These are phyloP conservation scores for Spergularia bocconei DNA, from an alignment of 148 eudicot genomes.

Conservation along the genomic window DNA sequence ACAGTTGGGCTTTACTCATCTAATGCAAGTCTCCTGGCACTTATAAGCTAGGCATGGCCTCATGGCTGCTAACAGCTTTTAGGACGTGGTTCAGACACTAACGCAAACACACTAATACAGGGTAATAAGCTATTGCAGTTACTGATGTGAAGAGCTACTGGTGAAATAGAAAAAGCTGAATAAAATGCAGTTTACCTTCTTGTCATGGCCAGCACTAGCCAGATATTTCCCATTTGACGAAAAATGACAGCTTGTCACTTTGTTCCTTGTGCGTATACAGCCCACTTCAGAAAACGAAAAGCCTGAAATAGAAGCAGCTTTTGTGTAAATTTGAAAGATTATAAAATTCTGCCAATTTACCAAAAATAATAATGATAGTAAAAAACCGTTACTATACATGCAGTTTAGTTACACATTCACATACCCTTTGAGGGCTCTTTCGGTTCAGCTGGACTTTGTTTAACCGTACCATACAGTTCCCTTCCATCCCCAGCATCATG, in stretches of 20 bases:
- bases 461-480: conserved; percentile 69
- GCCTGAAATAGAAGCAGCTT: conserved; percentile 41
- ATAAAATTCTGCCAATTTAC: neutral
- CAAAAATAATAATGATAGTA: too few species aligned
- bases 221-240: conserved; percentile 89
- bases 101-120: too few species aligned
- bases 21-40: neutral
- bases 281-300: conserved; percentile 83
- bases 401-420: neutral
- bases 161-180: neutral
- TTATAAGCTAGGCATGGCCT: neutral
- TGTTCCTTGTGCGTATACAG: conserved; percentile 64
- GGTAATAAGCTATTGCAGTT: neutral
- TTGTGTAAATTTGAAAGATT: neutral
- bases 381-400: neutral
- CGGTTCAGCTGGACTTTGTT: conserved; percentile 74
- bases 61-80: neutral
- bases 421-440: conserved; percentile 87
- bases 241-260: conserved; percentile 86
- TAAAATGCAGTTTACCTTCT: conserved; percentile 47
- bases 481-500: conserved; percentile 85
- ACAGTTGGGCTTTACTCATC: neutral
- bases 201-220: conserved; percentile 94
- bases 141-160: neutral
- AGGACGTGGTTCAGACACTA: neutral